Base-by-base conservation (phyloP, 2,329 filamentous ascomycete genomes). In the Fusarium sp. region DNA sequence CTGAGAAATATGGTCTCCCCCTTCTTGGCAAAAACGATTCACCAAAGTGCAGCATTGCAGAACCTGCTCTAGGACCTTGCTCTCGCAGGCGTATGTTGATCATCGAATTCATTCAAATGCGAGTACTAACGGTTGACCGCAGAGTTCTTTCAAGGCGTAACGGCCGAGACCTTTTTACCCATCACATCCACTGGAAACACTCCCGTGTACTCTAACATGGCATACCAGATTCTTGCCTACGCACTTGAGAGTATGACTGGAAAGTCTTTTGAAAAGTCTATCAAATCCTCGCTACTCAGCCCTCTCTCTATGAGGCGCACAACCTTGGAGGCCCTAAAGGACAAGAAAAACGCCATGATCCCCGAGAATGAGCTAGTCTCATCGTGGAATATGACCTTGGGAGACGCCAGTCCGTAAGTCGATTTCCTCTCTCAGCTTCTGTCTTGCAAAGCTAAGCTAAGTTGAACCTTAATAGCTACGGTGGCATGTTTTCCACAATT, bases 221-320 rank as follows among this genome's bases (percentile, higher is more conserved):
- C 59, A 2, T 64, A 57, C 7, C 61, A 63, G 19, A 48, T 64
- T 8, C 40, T 64, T 1, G 41, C 61, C 14, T 64, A 64, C 14
- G 61, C 59, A 7, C 25, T 64, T 0, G 52, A 64, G 8, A 23
- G 33, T 2, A 64, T 64, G 41, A 57, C 52, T 3, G 39, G 37
- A 64, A 47, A 45, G 30, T 7, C 23, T 20, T 64, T 40, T 5
- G 15, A 8, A 4, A n/a, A 33, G 13, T 58, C 33, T 23, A 20
- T 63, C 0, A 20, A 22, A 23, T 49, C 35, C 2, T 63, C 51
- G 2, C 32, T 56, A 1, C 41, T 48, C 7, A 1, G 13, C 1
- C 59, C 51, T 2, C 30, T 64, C 1, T n/a, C 20, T 6, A 30
- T 64, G 35, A 64, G 30, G 2, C 17, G 7, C 5, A 64, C 61